These are phyloP conservation scores for Rheum nobile DNA, from an alignment of 148 eudicot species.

Conservation along the genomic window DNA sequence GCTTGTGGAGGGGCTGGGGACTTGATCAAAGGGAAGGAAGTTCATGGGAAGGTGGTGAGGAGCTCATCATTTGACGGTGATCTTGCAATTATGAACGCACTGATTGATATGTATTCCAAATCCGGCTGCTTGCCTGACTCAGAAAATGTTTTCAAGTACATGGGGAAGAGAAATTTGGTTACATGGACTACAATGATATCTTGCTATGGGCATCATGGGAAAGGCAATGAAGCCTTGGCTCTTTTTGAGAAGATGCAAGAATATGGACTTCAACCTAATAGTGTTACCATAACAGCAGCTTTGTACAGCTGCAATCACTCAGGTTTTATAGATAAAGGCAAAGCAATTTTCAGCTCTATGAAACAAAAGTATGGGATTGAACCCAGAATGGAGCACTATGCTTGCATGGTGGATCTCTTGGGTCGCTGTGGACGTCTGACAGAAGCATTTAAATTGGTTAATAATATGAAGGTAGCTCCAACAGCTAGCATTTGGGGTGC, in stretches of 20 bases:
- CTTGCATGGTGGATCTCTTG: constrained; percentile 19
- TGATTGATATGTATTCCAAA: constrained; percentile 20
- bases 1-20: constrained; percentile 21
- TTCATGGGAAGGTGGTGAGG: constrained; percentile 19
- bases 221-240: constrained; percentile 16
- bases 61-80: constrained; percentile 4
- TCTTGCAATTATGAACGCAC: constrained; percentile 15
- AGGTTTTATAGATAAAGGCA: constrained; percentile 19
- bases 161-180: constrained; percentile 11
- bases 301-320: constrained; percentile 22
- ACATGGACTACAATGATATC: constrained; percentile 26
- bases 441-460: constrained; percentile 16
- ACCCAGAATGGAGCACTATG: constrained; percentile 14
- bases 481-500: constrained; percentile 25
- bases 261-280: constrained; percentile 16
- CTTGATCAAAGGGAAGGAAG: constrained; percentile 22
- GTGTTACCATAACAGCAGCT: constrained; percentile 19
- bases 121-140: constrained; percentile 17
- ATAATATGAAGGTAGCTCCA: constrained; percentile 9
- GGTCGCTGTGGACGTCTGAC: constrained; percentile 18
- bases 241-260: constrained; percentile 19
- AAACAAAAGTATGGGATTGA: constrained; percentile 6
- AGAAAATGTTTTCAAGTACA: constrained; percentile 14
- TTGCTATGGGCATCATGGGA: constrained; percentile 23
- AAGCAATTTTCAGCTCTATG: constrained; percentile 15